Evolutionary conservation across 306 rosid genomes (phyloP).

Genomic region (Begonia loranthoides): DNA sequence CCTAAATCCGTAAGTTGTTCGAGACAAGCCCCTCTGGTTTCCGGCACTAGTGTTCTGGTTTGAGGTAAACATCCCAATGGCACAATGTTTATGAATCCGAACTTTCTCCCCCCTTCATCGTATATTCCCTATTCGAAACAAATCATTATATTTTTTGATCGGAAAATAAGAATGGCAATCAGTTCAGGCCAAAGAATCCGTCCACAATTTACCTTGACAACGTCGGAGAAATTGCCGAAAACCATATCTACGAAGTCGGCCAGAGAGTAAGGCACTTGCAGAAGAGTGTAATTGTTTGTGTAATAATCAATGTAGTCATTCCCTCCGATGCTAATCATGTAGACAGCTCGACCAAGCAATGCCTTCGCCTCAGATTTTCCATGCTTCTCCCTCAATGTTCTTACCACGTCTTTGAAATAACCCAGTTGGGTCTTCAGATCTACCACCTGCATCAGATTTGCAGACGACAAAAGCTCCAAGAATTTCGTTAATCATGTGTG

Average conservation of each 20-base stretch:
- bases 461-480: background rate
- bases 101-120: conserved; percentile 23
- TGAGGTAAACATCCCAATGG: conserved; percentile 9
- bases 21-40: background rate
- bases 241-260: conserved; percentile 15
- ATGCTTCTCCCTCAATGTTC: conserved; percentile 1
- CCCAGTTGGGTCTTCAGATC: conserved; percentile 15
- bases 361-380: conserved; percentile 12
- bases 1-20: too few species aligned
- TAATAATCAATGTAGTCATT: conserved; percentile 14
- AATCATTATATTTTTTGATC: too few species aligned
- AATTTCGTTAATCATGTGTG: too few species aligned
- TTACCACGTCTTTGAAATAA: conserved; percentile 11
- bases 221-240: conserved; percentile 17
- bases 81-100: conserved; percentile 6
- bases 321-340: conserved; percentile 17
- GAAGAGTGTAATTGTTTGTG: background rate
- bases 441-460: conserved; percentile 17
- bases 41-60: background rate
- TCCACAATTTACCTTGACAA: conserved; percentile 17
- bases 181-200: background rate
- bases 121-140: conserved; percentile 10
- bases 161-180: background rate
- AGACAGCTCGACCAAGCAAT: conserved; percentile 16
- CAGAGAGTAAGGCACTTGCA: background rate